These are phyloP conservation scores for Pyrrhoderma noxium DNA, from an alignment of 1,284 basidiomycete genomes.

Conservation along the genomic window DNA sequence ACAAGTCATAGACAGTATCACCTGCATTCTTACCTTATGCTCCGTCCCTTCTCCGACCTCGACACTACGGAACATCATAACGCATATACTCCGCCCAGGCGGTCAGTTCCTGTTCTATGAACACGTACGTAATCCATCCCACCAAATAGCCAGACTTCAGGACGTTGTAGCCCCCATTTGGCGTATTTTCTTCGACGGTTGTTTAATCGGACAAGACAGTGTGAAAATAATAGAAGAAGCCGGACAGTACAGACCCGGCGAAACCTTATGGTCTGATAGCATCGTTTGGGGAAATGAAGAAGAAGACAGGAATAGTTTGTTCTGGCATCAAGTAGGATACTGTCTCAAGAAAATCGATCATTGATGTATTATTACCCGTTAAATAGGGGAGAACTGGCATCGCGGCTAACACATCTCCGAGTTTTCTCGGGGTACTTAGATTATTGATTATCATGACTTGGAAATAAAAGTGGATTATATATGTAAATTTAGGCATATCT, in stretches of 20 bases:
- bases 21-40: conserved; percentile 55
- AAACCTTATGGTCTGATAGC: conserved; percentile 14
- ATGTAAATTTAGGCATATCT: too few species aligned
- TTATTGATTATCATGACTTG: too few species aligned
- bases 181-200: conserved; percentile 50
- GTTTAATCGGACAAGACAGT: conserved; percentile 24
- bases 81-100: conserved; percentile 45
- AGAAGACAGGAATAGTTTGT: conserved; percentile 12
- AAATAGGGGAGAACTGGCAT: too few species aligned
- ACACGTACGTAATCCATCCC: conserved; percentile 46
- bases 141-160: conserved; percentile 61
- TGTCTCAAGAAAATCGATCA: conserved; percentile 9
- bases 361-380: too few species aligned
- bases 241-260: neutral
- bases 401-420: too few species aligned
- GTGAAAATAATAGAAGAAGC: conserved; percentile 13
- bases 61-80: conserved; percentile 37
- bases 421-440: too few species aligned
- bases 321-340: conserved; percentile 16
- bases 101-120: conserved; percentile 58
- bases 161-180: conserved; percentile 61
- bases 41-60: conserved; percentile 44
- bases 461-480: too few species aligned
- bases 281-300: conserved; percentile 15
- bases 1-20: conserved; percentile 45